Base-by-base conservation (phyloP, 2,329 filamentous ascomycete genomes). In the Myrmaecium sp. region DNA sequence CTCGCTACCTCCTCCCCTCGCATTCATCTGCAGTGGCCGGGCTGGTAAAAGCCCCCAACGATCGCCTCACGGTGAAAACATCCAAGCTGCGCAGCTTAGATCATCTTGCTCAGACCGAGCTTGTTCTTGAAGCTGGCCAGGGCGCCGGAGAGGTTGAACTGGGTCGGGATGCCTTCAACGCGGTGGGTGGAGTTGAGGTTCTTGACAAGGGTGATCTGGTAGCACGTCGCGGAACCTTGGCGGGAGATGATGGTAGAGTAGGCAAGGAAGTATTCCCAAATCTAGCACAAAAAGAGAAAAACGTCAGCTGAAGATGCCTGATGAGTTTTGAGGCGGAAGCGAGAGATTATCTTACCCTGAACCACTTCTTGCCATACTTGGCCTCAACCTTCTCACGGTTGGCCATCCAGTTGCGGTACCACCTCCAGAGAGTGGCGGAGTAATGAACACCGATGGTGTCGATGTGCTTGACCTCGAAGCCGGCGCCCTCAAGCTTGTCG, bases 321-420 rank as follows among this genome's bases (percentile, higher is more conserved):
- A 14, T 20, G 13, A 16, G 5, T 7, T 3, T 14, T 3, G 10
- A 21, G 27, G 2, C n/a, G 9, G 10, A 11, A 6, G 12, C 7
- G 10, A 19, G n/a, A 18, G 11, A 11, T 12, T 16, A 33, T 64
- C 77, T 62, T 66, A 84, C 79, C 54, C 86, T 74, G 70, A 80
- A 98, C 89, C 89, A 98, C 48, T 80, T 68, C 49, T 77, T 74
- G 46, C 89, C 89, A 50, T 95, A 95, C 67, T 94, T 95, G 48
- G 79, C 82, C 55, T 78, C 70, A 34, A 94, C 79, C 63, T 92
- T 91, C 32, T 92, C 81, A 41, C 68, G 65, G 67, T 95, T 95
- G 57, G 65, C 82, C 53, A 94, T 68, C 89, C 89, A 95, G 69
- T 95, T 95, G 39, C 89, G 69, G 65, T 95, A 95, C 89, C 89